Percentiles rank a stretch among this genome's conserved stretches.
These are phyloP conservation scores for Croton setiger DNA, from an alignment of 441 rosid genomes.

Conservation along the genomic window DNA sequence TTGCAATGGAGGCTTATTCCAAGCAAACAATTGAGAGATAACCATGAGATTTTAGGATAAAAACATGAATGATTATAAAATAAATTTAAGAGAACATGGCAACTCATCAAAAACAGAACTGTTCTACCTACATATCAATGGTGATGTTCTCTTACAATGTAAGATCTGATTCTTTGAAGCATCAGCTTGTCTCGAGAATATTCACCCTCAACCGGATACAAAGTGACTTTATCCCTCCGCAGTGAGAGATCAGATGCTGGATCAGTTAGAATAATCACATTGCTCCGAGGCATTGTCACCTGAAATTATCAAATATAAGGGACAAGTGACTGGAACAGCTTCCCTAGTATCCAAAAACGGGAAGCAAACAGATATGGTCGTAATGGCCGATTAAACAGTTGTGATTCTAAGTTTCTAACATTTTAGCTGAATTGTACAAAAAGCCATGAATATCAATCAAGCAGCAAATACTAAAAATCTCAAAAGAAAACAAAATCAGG, in stretches of 20 bases:
- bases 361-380: neutral
- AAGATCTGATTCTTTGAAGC: conserved; percentile 98
- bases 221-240: conserved; percentile 42
- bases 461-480: neutral
- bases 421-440: neutral
- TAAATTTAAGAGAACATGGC: conserved; percentile 10
- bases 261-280: conserved; percentile 75
- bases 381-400: neutral
- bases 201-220: conserved; percentile 74
- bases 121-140: conserved; percentile 57
- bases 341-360: neutral
- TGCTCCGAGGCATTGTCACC: conserved; percentile 77
- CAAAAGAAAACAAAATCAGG: neutral
- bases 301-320: conserved; percentile 23
- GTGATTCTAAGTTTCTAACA: neutral
- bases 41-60: neutral
- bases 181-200: conserved; percentile 83
- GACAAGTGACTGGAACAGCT: conserved; percentile 7
- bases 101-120: conserved; percentile 14
- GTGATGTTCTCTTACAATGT: conserved; percentile 84
- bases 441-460: neutral
- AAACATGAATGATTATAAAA: neutral
- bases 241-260: conserved; percentile 71
- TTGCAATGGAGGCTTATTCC: neutral
- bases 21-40: neutral